Conservation (phyloP, 75 land plant genomes). For the Selaginella tamariscina region DNA sequence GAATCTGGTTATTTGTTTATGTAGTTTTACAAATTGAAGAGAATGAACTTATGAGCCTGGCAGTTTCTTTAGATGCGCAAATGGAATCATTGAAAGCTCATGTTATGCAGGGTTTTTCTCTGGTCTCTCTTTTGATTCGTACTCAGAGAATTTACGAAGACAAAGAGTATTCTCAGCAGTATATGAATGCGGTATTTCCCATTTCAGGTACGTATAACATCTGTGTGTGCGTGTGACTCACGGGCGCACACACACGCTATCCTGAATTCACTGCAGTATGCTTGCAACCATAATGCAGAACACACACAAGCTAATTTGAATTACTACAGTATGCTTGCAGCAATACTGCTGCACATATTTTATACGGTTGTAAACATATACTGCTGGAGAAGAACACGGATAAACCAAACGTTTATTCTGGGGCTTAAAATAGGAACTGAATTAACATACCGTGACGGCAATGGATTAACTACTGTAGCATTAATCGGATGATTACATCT, state of each 20-base stretch:
- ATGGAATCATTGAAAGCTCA: no score
- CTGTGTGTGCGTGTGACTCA: neutral
- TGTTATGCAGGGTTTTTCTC: conserved; percentile 2
- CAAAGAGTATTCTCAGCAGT: neutral
- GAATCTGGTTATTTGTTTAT: no score
- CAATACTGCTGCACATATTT: conserved; percentile 4
- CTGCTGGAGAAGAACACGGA: neutral
- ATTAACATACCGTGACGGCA: neutral
- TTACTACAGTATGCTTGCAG: neutral
- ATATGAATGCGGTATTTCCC: conserved; percentile 4
- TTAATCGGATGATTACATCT: neutral
- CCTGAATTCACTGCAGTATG: no score
- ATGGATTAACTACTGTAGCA: neutral
- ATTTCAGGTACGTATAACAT: neutral
- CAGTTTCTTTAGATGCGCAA: no score
- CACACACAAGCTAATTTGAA: no score
- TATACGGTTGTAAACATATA: neutral
- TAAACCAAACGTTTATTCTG: conserved; percentile 1
- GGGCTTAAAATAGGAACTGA: neutral
- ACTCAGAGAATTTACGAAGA: neutral
- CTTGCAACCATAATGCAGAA: no score
- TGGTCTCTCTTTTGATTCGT: neutral
- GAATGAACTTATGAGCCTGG: no score
- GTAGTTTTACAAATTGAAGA: no score
- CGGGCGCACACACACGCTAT: no score